These are phyloP conservation scores for Sisymbrium irio DNA, from an alignment of 345 rosid species.

Conservation along the genomic window DNA sequence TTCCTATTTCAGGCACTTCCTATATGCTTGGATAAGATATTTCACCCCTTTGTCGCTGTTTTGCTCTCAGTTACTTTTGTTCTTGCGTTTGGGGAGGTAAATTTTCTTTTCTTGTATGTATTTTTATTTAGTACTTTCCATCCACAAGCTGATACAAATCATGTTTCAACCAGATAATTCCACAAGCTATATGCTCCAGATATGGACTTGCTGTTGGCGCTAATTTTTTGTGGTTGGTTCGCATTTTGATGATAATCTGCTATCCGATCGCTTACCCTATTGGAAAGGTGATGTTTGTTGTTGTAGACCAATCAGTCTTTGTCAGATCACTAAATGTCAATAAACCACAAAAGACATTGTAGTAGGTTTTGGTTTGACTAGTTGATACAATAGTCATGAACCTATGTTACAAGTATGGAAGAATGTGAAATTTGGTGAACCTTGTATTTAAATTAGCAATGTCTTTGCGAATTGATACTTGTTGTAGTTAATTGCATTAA, in stretches of 20 bases:
- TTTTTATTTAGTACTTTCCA: background rate
- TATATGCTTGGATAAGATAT: constrained; percentile 66
- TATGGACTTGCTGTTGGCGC: constrained; percentile 81
- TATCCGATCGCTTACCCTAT: constrained; percentile 78
- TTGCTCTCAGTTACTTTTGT: constrained; percentile 79
- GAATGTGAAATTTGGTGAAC: background rate
- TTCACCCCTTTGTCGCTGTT: constrained; percentile 80
- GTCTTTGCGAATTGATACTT: background rate
- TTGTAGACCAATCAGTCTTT: background rate
- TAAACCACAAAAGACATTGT: background rate
- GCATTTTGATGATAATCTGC: constrained; percentile 66
- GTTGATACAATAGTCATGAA: background rate
- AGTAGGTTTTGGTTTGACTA: background rate
- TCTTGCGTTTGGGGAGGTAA: constrained; percentile 80
- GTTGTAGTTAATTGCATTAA: constrained; percentile 10
- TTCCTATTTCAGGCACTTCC: constrained; percentile 67
- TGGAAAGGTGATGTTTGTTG: constrained; percentile 54
- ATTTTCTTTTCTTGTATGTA: background rate
- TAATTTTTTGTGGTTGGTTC: constrained; percentile 69
- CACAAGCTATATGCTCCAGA: constrained; percentile 80
- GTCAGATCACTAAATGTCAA: background rate
- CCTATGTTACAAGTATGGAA: background rate
- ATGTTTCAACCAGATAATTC: constrained; percentile 54
- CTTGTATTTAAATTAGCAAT: background rate
- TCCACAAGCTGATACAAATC: background rate